phyloP scores from a whole-genome alignment of 2,329 filamentous ascomycete species.

The Xylaria multiplex region DNA sequence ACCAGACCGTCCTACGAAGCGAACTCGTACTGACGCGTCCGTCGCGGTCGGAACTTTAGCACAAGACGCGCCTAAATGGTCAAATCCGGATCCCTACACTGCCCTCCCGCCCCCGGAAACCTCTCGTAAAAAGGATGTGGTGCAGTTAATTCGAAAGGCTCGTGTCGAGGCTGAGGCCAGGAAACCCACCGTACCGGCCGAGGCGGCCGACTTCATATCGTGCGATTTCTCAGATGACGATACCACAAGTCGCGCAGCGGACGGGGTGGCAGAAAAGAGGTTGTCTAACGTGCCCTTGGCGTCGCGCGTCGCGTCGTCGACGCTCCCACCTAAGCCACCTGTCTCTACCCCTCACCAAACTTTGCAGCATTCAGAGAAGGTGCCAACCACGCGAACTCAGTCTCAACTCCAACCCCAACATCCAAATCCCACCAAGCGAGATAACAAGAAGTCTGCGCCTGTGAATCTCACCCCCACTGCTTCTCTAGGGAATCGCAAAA shows the following conservation, averaged over 20 bases:
- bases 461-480: constrained; percentile 54
- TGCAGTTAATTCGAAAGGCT: constrained; percentile 91
- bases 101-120: constrained; percentile 80
- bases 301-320: constrained; percentile 41
- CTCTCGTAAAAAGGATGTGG: constrained; percentile 82
- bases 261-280: constrained; percentile 5
- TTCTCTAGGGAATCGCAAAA: constrained; percentile 74
- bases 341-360: constrained; percentile 7
- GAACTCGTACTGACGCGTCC: constrained; percentile 50
- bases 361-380: constrained; percentile 12
- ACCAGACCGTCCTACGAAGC: constrained; percentile 57
- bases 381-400: constrained; percentile 4
- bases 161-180: constrained; percentile 68
- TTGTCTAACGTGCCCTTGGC: constrained; percentile 47
- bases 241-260: constrained; percentile 45
- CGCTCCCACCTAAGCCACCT: constrained; percentile 37
- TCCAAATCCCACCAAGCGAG: constrained; percentile 23
- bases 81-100: constrained; percentile 94
- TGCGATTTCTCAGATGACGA: constrained; percentile 74
- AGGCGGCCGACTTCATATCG: constrained; percentile 88
- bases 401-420: constrained; percentile 1
- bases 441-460: constrained; percentile 31
- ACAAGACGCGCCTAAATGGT: constrained; percentile 79
- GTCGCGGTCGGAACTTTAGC: constrained; percentile 46
- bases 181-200: constrained; percentile 62